Conservation (phyloP, 306 rosid genomes). For the Parietaria judaica region DNA sequence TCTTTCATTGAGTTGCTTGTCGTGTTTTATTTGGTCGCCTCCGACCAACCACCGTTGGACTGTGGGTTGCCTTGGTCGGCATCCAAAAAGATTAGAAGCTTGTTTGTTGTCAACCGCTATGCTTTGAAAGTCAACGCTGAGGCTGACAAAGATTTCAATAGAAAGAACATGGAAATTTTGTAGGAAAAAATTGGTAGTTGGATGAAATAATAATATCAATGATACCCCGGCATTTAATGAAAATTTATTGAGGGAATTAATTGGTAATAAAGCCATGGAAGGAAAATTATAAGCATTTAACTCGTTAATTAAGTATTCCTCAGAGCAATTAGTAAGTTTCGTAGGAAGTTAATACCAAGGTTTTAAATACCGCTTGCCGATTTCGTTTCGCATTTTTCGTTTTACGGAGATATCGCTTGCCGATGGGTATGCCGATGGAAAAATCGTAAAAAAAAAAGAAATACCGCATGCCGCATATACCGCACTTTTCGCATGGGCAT, state of each 20-base stretch:
- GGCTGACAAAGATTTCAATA: background rate
- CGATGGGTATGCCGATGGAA: too few relatives aligned
- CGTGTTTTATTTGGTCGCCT: too few relatives aligned
- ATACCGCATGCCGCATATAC: too few relatives aligned
- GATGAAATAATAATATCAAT: background rate
- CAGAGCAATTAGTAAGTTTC: slow-evolving; percentile 1
- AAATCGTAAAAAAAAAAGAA: too few relatives aligned
- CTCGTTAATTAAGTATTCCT: background rate
- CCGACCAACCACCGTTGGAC: too few relatives aligned
- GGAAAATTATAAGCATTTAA: background rate
- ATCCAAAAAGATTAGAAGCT: background rate
- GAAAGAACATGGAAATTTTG: background rate
- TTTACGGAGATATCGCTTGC: too few relatives aligned
- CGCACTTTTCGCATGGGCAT: too few relatives aligned
- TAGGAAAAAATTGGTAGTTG: background rate
- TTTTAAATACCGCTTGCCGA: too few relatives aligned
- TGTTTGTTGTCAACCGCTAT: background rate
- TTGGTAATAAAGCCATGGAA: background rate
- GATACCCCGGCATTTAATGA: background rate
- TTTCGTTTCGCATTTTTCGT: too few relatives aligned
- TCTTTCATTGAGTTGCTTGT: too few relatives aligned
- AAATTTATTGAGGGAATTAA: background rate
- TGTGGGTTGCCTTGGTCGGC: too few relatives aligned
- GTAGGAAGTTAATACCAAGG: background rate
- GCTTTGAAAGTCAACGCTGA: too few relatives aligned